These are phyloP conservation scores for Cordyceps cateniannulata DNA, from an alignment of 2,329 filamentous ascomycete species.

Conservation along the genomic window DNA sequence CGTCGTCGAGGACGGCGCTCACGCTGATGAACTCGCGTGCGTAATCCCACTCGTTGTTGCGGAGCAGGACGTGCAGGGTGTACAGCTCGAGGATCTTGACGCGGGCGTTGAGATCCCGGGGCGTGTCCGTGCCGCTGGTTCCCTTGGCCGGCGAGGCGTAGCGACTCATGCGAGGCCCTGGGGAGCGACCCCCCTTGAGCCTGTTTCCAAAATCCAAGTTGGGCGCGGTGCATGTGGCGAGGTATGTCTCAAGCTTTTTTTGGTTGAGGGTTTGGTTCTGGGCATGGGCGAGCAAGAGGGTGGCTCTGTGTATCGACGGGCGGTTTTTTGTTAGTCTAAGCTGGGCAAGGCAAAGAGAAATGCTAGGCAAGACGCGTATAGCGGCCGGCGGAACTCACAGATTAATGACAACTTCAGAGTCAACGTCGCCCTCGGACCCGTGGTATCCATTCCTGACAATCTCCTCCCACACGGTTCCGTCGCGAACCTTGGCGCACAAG, in stretches of 20 bases:
- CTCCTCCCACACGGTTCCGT: slow-evolving; percentile 91
- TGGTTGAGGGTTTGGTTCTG: slow-evolving; percentile 79
- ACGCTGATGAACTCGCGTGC: slow-evolving; percentile 83
- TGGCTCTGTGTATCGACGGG: slow-evolving; percentile 55
- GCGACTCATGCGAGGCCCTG: slow-evolving; percentile 29
- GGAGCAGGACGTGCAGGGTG: slow-evolving; percentile 86
- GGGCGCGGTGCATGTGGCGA: slow-evolving; percentile 68
- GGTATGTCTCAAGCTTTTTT: slow-evolving; percentile 78
- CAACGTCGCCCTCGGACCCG: slow-evolving; percentile 81
- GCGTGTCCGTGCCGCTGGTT: slow-evolving; percentile 67
- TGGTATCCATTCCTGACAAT: slow-evolving; percentile 83
- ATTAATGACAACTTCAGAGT: slow-evolving; percentile 89
- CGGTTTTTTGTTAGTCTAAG: slow-evolving; percentile 8
- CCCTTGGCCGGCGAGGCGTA: slow-evolving; percentile 41
- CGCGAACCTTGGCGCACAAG: slow-evolving; percentile 75
- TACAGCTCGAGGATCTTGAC: slow-evolving; percentile 94
- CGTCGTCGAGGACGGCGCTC: slow-evolving; percentile 84
- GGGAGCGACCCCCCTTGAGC: slow-evolving; percentile 42
- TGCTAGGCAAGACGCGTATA: background rate
- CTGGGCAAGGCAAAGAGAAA: background rate
- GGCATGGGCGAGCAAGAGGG: slow-evolving; percentile 84
- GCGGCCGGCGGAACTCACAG: slow-evolving; percentile 47
- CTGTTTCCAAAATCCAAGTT: slow-evolving; percentile 65
- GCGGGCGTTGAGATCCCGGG: slow-evolving; percentile 73
- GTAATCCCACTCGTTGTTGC: slow-evolving; percentile 95